A percentile compares a stretch with the other conserved stretches of the same genome.
phyloP scores from a whole-genome alignment of 179 eudicot species.

The Heliamphora pulchella region DNA sequence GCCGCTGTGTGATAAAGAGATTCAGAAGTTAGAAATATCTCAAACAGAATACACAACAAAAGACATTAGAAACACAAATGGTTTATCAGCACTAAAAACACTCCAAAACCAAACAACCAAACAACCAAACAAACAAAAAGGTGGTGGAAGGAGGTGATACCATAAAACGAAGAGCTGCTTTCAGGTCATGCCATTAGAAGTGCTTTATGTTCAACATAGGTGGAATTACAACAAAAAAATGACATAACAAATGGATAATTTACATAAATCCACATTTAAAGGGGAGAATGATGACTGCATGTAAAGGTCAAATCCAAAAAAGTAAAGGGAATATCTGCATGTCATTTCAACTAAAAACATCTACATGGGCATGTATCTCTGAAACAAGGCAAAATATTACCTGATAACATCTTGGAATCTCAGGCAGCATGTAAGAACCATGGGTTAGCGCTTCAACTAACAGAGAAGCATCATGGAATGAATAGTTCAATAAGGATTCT shows the following conservation, averaged over 20 bases:
- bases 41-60: not conserved
- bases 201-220: not conserved
- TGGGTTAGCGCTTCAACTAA: slow-evolving; percentile 88
- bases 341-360: not conserved
- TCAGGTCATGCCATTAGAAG: not conserved
- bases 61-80: not conserved
- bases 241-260: not conserved
- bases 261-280: too few species aligned
- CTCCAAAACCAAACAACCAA: not conserved
- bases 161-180: too few species aligned
- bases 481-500: slow-evolving; percentile 50
- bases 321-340: not conserved
- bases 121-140: not conserved
- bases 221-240: not conserved
- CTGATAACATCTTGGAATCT: slow-evolving; percentile 84
- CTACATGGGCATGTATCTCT: not conserved
- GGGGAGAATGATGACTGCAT: not conserved
- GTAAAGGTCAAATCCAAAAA: not conserved
- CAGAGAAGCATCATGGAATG: slow-evolving; percentile 58
- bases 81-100: not conserved
- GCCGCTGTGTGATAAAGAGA: slow-evolving; percentile 40
- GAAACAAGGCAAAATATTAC: slow-evolving; percentile 30
- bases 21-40: slow-evolving; percentile 2
- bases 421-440: slow-evolving; percentile 84
- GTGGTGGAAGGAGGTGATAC: too few species aligned